A percentile compares a stretch with the other conserved stretches of the same genome.
Evolutionary conservation across 257 asterid genomes (phyloP).

Genomic region (Echium plantagineum): DNA sequence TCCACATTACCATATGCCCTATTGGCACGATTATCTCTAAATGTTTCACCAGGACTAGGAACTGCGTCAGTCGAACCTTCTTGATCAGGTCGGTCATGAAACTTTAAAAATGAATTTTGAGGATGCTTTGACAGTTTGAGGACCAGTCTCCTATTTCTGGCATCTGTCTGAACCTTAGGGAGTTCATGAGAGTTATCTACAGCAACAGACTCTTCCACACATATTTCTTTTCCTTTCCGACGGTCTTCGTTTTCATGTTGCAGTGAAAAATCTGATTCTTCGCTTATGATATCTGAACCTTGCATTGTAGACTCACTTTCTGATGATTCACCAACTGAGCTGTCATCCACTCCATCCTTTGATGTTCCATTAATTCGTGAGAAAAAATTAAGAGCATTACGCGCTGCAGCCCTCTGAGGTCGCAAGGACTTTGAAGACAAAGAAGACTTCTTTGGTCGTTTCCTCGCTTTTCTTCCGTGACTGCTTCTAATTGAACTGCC

Average conservation of each 20-base stretch:
- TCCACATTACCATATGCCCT: no score
- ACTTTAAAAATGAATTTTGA: slow-evolving; percentile 17
- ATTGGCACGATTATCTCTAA: no score
- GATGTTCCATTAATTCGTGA: slow-evolving; percentile 82
- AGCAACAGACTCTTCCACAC: slow-evolving; percentile 34
- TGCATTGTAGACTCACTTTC: slow-evolving; percentile 62
- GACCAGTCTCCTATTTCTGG: slow-evolving; percentile 53
- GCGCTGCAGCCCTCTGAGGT: slow-evolving; percentile 97
- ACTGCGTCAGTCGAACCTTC: no score
- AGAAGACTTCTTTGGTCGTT: neutral
- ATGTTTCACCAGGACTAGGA: no score
- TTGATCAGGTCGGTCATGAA: slow-evolving; percentile 7
- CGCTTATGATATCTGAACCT: slow-evolving; percentile 54
- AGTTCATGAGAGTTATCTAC: slow-evolving; percentile 24
- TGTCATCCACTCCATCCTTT: slow-evolving; percentile 51
- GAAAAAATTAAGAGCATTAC: slow-evolving; percentile 89
- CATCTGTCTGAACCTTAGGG: slow-evolving; percentile 38
- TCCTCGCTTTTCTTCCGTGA: slow-evolving; percentile 34
- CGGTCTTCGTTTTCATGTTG: slow-evolving; percentile 35
- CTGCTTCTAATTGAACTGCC: slow-evolving; percentile 17
- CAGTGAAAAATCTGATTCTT: slow-evolving; percentile 59
- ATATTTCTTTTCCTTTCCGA: slow-evolving; percentile 68
- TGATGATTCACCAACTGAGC: slow-evolving; percentile 47
- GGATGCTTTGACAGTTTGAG: slow-evolving; percentile 57
- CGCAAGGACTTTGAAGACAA: slow-evolving; percentile 36